These are phyloP conservation scores for Aspergillus thermomutatus DNA, from an alignment of 2,329 filamentous ascomycete species.

Conservation along the genomic window DNA sequence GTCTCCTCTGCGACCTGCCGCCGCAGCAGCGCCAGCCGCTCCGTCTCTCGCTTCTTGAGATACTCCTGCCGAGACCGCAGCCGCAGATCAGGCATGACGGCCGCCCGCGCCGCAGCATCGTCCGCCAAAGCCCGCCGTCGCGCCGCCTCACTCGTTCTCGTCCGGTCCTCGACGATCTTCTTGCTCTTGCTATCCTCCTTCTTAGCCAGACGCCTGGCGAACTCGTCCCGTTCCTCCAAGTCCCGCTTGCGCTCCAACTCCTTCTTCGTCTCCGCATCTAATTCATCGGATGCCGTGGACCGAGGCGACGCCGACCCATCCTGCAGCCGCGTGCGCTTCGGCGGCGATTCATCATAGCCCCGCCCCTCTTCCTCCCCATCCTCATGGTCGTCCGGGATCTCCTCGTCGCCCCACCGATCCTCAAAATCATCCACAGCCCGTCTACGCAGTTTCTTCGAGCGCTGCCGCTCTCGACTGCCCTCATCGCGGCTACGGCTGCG, in stretches of 20 bases:
- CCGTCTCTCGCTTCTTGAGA: conserved; percentile 84
- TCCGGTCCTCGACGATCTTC: conserved; percentile 62
- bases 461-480: conserved; percentile 40
- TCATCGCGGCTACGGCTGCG: conserved; percentile 35
- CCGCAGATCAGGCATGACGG: conserved; percentile 75
- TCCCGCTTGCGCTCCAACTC: conserved; percentile 63
- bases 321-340: conserved; percentile 68
- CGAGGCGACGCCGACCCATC: conserved; percentile 43
- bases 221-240: conserved; percentile 72
- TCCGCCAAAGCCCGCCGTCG: conserved; percentile 63
- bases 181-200: conserved; percentile 70
- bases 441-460: conserved; percentile 51
- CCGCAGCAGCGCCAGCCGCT: conserved; percentile 79
- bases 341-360: conserved; percentile 65
- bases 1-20: conserved; percentile 89
- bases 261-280: conserved; percentile 59
- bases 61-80: conserved; percentile 88
- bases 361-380: conserved; percentile 50
- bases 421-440: conserved; percentile 60
- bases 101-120: conserved; percentile 63
- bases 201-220: conserved; percentile 69
- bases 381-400: conserved; percentile 41
- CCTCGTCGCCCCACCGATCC: conserved; percentile 79
- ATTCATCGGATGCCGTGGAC: conserved; percentile 40
- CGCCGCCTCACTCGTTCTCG: conserved; percentile 56